Evolutionary conservation across 2,329 filamentous ascomycete genomes (phyloP).

Genomic region (Coniochaeta hoffmannii): DNA sequence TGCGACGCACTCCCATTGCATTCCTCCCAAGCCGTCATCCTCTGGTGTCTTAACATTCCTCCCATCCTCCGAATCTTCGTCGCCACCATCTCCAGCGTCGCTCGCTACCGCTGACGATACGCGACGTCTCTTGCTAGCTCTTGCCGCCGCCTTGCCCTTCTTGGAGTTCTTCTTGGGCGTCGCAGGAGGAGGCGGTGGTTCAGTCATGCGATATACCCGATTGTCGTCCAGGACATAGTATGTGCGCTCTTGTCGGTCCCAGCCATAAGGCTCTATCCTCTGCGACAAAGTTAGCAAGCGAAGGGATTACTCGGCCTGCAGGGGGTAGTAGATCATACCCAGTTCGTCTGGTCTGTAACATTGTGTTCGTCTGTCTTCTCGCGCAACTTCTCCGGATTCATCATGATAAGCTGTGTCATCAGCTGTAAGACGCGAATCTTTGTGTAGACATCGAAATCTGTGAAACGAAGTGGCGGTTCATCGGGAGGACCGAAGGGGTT

Average conservation of each 20-base stretch:
- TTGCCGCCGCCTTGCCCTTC: slow-evolving; percentile 53
- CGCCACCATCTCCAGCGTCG: slow-evolving; percentile 25
- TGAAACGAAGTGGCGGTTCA: slow-evolving; percentile 58
- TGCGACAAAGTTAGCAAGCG: slow-evolving; percentile 26
- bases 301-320: slow-evolving; percentile 21
- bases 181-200: slow-evolving; percentile 51
- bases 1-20: slow-evolving; percentile 87
- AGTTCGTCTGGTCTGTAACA: slow-evolving; percentile 72
- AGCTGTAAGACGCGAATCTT: slow-evolving; percentile 82
- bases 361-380: slow-evolving; percentile 79
- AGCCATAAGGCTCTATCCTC: slow-evolving; percentile 78
- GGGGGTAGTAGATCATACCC: slow-evolving; percentile 57
- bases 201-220: slow-evolving; percentile 81
- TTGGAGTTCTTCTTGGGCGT: slow-evolving; percentile 59
- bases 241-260: slow-evolving; percentile 77
- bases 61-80: slow-evolving; percentile 18
- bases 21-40: slow-evolving; percentile 63
- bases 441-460: slow-evolving; percentile 72
- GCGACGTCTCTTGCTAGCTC: slow-evolving; percentile 68
- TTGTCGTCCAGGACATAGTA: slow-evolving; percentile 95
- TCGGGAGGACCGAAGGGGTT: slow-evolving; percentile 85
- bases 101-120: slow-evolving; percentile 34
- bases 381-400: slow-evolving; percentile 78
- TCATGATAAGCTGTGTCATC: slow-evolving; percentile 81
- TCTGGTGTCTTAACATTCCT: slow-evolving; percentile 24